phyloP scores from a whole-genome alignment of 2,329 filamentous ascomycete species.

The Aureobasidium melanogenum region DNA sequence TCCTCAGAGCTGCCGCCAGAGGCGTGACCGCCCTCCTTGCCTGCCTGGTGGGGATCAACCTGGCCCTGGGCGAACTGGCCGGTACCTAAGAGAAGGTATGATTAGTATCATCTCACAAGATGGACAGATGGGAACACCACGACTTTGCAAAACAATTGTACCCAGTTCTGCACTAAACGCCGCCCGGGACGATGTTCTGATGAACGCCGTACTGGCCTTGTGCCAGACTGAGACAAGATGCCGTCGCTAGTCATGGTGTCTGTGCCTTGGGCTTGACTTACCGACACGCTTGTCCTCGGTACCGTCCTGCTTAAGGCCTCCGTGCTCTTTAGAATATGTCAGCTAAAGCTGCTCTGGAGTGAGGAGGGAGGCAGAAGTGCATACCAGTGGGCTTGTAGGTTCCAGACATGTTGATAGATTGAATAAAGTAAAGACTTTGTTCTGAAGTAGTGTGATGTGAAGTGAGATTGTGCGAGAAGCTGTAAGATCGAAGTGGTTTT shows the following conservation, averaged over 20 bases:
- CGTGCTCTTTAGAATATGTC: slow-evolving; percentile 27
- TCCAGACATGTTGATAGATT: slow-evolving; percentile 23
- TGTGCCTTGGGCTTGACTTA: too few species aligned
- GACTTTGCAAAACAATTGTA: too few species aligned
- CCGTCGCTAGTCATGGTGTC: too few species aligned
- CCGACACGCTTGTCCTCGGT: slow-evolving; percentile 33
- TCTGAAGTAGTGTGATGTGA: slow-evolving; percentile 8
- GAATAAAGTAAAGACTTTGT: slow-evolving; percentile 10
- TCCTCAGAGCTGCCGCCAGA: slow-evolving; percentile 8
- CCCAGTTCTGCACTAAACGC: too few species aligned
- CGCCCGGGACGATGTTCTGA: too few species aligned
- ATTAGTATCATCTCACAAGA: too few species aligned
- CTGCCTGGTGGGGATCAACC: slow-evolving; percentile 33
- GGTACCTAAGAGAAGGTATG: too few species aligned
- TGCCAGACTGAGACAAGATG: too few species aligned
- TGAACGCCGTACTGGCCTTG: too few species aligned
- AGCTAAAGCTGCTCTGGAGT: background rate
- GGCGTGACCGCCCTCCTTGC: slow-evolving; percentile 28
- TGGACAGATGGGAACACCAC: too few species aligned
- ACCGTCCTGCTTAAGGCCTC: slow-evolving; percentile 35
- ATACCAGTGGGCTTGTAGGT: slow-evolving; percentile 28
- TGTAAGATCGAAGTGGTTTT: background rate
- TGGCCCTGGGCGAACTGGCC: slow-evolving; percentile 34
- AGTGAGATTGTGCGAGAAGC: slow-evolving; percentile 10
- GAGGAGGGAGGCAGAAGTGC: background rate